Base-by-base conservation (phyloP, 331 rosid species). In the Spiraea crenata region DNA sequence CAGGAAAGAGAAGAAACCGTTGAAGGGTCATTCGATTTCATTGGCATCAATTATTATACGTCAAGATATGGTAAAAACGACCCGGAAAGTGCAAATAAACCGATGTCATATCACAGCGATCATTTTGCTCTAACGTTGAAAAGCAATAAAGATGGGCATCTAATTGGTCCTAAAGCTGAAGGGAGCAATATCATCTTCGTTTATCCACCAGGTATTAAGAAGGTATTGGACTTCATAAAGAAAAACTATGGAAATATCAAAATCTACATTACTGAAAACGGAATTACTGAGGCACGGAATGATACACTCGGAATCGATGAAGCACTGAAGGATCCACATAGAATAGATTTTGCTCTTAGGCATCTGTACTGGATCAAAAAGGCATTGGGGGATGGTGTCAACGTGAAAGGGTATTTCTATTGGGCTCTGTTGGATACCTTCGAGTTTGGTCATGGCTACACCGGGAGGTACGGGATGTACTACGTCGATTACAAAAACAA, bases 1-100 rank as follows among this genome's bases (percentile, higher is more conserved):
- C 5, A 2, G 31, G 3, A n/a, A 76, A 55, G 80, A 70, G 39
- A 76, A 54, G 50, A 44, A 1, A 0, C 11, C 62, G 60, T 41
- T 76, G 6, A 76, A 52, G 8, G 76, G 2, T 19, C 76, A 7
- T 76, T 69, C 37, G 80, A 76, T 55, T 76, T 70, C 12, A 52
- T 76, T 20, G 80, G 76, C 19, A 46, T 76, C 65, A 76, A 76
- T 42, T 76, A 76, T 8, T 63, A 76, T 34, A 45, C 75, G 6
- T 69, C 80, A 7, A 59, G 76, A 62, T 76, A 62, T 49, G 76
- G 51, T 49, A 40, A 46, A 16, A 52, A 57, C 16, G 50, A 41
- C 1, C 0, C 72, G 0, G 52, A 65, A 55, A 20, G 9, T 31
- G 75, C 69, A 54, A 46, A 31, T 12, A 63, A 58, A 20, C 78